Evolutionary conservation across 768 basidiomycete species (phyloP), one percentile per base, ranked within the genome.

Genomic region (Boletellus emodensis): DNA sequence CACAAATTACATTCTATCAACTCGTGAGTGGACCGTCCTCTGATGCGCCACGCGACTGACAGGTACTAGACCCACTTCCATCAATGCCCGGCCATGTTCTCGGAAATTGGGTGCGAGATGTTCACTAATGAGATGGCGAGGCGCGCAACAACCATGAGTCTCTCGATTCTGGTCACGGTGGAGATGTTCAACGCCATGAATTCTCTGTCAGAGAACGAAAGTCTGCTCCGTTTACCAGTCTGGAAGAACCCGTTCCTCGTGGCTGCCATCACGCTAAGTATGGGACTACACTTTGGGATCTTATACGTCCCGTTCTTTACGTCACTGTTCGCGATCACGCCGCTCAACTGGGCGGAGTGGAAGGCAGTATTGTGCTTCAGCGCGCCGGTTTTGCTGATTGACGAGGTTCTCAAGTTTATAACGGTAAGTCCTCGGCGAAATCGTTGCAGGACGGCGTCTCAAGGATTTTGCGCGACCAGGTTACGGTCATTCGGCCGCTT

Each of bases 181-280:
- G 92, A 95, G 71, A 95, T 95, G 92, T 93, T 93, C 76, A 95
- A 95, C 70, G 92, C 91, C 33, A 92, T 94, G 87, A 98, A 98
- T 71, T 97, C 94, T 49, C 76, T 99, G 20, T 95, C 93, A 17
- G 95, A 99, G 72, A 97, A 96, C 69, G 95, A 97, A 74, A 91
- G 89, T 53, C 71, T 99, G 53, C 71, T 99, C 44, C 78, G 80
- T 30, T 73, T 99, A 39, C 95, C 95, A 3, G 68, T 96, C 20
- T 99, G 95, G 95, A 87, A 84, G 71, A 99, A 99, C 69, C 84
- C 82, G 51, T 97, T 85, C 78, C 83, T 98, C 15, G 90, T 95
- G 36, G 91, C 70, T 15, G 92, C 93, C 28, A 90, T 97, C 62
- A 67, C 85, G 14, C 72, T 99, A 47, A 94, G 91, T 67, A 97